Conservation (phyloP, 768 basidiomycete genomes). For the Harrya chromipes region DNA sequence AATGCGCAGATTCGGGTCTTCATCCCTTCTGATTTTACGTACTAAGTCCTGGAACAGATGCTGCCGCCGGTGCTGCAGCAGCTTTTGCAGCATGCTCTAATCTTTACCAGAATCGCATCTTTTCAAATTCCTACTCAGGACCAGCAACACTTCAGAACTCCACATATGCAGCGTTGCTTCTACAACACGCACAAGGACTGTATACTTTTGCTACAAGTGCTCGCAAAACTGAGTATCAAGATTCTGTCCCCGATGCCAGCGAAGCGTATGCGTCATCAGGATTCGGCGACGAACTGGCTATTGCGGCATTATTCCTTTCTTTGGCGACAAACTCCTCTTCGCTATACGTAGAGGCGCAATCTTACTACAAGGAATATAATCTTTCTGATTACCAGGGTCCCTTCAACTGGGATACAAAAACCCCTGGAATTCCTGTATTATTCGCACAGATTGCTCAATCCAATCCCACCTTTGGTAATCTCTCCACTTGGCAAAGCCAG, state of each 20-base stretch:
- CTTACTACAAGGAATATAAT: slow-evolving; percentile 55
- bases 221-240: slow-evolving; percentile 60
- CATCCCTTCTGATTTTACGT: neutral
- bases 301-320: slow-evolving; percentile 76
- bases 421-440: slow-evolving; percentile 70
- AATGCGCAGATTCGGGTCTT: neutral
- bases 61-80: slow-evolving; percentile 76
- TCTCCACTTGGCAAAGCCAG: slow-evolving; percentile 62
- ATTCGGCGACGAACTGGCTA: slow-evolving; percentile 69
- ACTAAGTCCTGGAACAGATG: slow-evolving; percentile 90
- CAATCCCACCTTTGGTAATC: slow-evolving; percentile 53
- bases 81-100: slow-evolving; percentile 87
- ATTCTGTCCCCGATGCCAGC: slow-evolving; percentile 61
- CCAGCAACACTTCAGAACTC: slow-evolving; percentile 70
- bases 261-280: slow-evolving; percentile 68
- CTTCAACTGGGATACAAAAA: slow-evolving; percentile 90
- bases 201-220: slow-evolving; percentile 76
- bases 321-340: slow-evolving; percentile 62
- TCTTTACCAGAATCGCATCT: slow-evolving; percentile 64
- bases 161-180: slow-evolving; percentile 66
- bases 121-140: slow-evolving; percentile 51
- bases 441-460: slow-evolving; percentile 70
- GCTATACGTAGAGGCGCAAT: slow-evolving; percentile 60
- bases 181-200: slow-evolving; percentile 70
- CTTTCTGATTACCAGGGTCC: slow-evolving; percentile 52